Conservation (phyloP, 2,329 filamentous ascomycete genomes). For the Sclerotinia sclerotiorum region DNA sequence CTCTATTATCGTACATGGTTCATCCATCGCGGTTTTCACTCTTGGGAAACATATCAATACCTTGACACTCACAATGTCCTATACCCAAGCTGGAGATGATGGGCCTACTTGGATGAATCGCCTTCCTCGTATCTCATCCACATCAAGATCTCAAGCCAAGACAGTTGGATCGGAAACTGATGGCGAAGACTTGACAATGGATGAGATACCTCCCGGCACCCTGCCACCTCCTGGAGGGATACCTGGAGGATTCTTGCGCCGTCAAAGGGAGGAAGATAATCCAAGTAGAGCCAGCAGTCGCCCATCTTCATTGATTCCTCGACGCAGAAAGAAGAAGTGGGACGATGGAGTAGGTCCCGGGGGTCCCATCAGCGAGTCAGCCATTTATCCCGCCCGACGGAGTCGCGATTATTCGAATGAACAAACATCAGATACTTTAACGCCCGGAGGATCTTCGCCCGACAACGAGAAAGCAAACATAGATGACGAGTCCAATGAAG, state of each 20-base stretch:
- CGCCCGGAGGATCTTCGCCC: constrained; percentile 36
- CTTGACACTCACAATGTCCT: constrained; percentile 90
- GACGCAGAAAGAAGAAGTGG: constrained; percentile 64
- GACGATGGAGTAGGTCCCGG: constrained; percentile 74
- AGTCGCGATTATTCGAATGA: constrained; percentile 33
- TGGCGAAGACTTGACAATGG: constrained; percentile 61
- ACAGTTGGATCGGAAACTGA: constrained; percentile 77
- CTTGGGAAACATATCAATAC: constrained; percentile 98
- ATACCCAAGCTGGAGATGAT: constrained; percentile 85
- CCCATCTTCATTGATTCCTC: constrained; percentile 58
- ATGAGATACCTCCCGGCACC: constrained; percentile 64
- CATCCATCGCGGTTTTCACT: constrained; percentile 97
- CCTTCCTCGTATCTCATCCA: constrained; percentile 68
- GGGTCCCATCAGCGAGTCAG: constrained; percentile 85
- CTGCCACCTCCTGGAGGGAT: constrained; percentile 71
- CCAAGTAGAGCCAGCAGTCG: constrained; percentile 55
- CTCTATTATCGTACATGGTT: constrained; percentile 94
- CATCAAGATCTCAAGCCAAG: constrained; percentile 77
- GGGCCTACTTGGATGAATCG: constrained; percentile 94
- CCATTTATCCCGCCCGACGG: constrained; percentile 67
- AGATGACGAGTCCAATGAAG: constrained; percentile 41
- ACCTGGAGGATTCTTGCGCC: constrained; percentile 75
- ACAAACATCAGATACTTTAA: constrained; percentile 38
- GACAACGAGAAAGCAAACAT: constrained; percentile 33
- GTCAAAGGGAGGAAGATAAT: constrained; percentile 75